Evolutionary conservation across 108 stramenopile genomes (phyloP).

Genomic region (Skeletonema marinoi): DNA sequence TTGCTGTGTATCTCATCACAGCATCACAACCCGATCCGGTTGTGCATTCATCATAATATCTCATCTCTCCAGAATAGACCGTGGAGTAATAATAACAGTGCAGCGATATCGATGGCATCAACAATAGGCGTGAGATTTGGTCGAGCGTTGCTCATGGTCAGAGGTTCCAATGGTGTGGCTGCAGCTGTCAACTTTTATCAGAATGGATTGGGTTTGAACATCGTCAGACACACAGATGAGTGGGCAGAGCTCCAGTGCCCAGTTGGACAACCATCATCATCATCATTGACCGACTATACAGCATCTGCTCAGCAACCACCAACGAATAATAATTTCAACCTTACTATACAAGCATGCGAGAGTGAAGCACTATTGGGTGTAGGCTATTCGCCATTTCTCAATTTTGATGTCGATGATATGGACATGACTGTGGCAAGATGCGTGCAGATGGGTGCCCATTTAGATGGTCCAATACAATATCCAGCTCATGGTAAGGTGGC

Average conservation of each 20-base stretch:
- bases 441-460: constrained; percentile 76
- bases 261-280: constrained; percentile 11
- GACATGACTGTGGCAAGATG: constrained; percentile 67
- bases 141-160: constrained; percentile 81
- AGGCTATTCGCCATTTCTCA: constrained; percentile 79
- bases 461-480: constrained; percentile 91
- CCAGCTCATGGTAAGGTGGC: constrained; percentile 91
- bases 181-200: constrained; percentile 86
- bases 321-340: constrained; percentile 31
- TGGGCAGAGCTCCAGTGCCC: constrained; percentile 75
- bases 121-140: constrained; percentile 44
- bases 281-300: neutral
- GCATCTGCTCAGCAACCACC: neutral
- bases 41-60: too few species aligned
- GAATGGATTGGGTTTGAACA: constrained; percentile 66
- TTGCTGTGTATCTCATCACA: too few species aligned
- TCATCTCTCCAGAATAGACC: too few species aligned
- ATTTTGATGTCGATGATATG: constrained; percentile 83
- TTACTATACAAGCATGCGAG: constrained; percentile 66
- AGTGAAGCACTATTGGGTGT: constrained; percentile 74
- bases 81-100: too few species aligned
- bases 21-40: too few species aligned
- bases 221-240: constrained; percentile 79
- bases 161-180: constrained; percentile 73
- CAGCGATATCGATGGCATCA: constrained; percentile 17